Evolutionary conservation across 306 rosid genomes (phyloP).

Genomic region (Geum urbanum): DNA sequence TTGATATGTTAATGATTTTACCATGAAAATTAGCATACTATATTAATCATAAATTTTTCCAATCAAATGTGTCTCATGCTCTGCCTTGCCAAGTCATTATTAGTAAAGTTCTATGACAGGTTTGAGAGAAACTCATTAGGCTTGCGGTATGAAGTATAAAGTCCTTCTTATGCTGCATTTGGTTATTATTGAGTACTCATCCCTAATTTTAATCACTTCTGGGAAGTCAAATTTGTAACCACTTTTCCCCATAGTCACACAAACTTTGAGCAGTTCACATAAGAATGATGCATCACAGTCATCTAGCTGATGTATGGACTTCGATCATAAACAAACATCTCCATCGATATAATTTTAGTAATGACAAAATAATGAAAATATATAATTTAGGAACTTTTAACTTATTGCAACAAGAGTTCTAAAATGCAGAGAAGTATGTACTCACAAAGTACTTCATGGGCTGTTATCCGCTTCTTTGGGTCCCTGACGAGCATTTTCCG

Average conservation of each 20-base stretch:
- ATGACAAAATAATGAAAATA: background rate
- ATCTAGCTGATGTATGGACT: conserved; percentile 6
- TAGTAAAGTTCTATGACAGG: conserved; percentile 3
- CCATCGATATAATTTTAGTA: background rate
- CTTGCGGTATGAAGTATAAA: background rate
- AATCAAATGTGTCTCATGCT: background rate
- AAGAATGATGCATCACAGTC: conserved; percentile 11
- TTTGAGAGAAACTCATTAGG: background rate
- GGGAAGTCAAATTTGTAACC: background rate
- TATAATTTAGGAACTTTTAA: background rate
- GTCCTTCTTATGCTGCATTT: background rate
- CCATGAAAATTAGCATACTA: background rate
- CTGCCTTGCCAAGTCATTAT: conserved; percentile 1
- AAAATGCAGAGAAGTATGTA: conserved; percentile 10
- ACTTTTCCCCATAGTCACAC: background rate
- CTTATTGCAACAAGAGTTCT: conserved; percentile 4
- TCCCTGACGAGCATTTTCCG: conserved; percentile 82
- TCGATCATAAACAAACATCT: background rate
- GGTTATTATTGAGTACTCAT: background rate
- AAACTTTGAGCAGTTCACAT: background rate
- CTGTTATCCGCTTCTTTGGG: conserved; percentile 80
- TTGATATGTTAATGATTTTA: background rate
- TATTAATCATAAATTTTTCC: background rate
- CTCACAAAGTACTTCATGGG: conserved; percentile 96
- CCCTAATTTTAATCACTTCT: background rate